Evolutionary conservation across 495 filamentous ascomycete species (phyloP).

Genomic region (Massariosphaeria phaeospora): DNA sequence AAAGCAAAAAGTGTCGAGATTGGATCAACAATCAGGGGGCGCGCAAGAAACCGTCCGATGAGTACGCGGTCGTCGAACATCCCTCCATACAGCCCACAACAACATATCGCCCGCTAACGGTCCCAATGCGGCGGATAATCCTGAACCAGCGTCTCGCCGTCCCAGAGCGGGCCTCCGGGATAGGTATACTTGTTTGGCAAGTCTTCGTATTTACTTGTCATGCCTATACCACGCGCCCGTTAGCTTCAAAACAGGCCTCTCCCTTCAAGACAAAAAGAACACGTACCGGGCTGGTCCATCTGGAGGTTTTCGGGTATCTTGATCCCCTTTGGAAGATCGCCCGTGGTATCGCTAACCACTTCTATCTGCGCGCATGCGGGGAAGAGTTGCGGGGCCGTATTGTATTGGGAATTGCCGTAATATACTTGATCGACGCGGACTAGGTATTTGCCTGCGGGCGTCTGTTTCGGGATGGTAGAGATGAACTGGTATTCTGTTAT

Average conservation of each 20-base stretch:
- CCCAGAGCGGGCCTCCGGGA: constrained; percentile 10
- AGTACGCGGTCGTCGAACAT: too few relatives aligned
- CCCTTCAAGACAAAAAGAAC: too few relatives aligned
- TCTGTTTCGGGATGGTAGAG: constrained; percentile 15
- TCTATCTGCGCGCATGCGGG: constrained; percentile 17
- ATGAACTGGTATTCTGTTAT: too few relatives aligned
- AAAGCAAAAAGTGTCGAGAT: too few relatives aligned
- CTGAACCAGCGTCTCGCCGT: constrained; percentile 4
- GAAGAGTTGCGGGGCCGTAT: constrained; percentile 8
- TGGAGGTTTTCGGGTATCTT: constrained; percentile 13
- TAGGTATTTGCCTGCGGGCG: constrained; percentile 17
- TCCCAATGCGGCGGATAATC: too few relatives aligned
- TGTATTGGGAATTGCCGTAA: neutral
- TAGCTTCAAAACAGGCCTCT: too few relatives aligned
- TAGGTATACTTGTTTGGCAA: neutral
- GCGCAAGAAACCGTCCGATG: too few relatives aligned
- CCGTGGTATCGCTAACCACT: neutral
- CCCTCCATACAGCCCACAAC: too few relatives aligned
- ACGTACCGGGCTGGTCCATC: constrained; percentile 5
- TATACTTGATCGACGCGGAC: constrained; percentile 13
- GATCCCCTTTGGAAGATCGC: constrained; percentile 2
- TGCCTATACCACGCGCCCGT: too few relatives aligned
- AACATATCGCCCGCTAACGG: too few relatives aligned
- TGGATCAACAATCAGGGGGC: too few relatives aligned
- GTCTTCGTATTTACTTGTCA: too few relatives aligned